Percentiles rank a stretch among this genome's conserved stretches.
These are phyloP conservation scores for Candida hungchunana DNA, from an alignment of 805 yeast genomes.

Conservation along the genomic window DNA sequence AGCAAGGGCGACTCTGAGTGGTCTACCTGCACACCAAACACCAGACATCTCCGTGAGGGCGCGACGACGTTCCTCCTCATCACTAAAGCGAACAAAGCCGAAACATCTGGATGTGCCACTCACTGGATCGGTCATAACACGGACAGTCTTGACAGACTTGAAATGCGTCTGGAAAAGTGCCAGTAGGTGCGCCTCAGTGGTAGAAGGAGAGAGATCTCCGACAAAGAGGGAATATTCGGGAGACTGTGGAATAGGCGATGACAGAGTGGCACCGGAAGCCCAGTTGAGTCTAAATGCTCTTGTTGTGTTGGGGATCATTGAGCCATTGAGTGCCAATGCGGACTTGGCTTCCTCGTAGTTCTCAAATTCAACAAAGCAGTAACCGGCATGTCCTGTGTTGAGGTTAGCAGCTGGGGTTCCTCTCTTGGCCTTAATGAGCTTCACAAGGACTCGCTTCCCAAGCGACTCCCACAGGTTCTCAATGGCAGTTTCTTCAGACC, in stretches of 20 bases:
- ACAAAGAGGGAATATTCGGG: constrained; percentile 78
- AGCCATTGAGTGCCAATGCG: constrained; percentile 64
- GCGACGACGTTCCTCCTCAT: constrained; percentile 60
- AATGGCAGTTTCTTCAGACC: constrained; percentile 63
- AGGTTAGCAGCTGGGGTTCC: constrained; percentile 32
- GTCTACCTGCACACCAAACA: constrained; percentile 74
- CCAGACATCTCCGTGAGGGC: constrained; percentile 77
- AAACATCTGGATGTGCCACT: constrained; percentile 74
- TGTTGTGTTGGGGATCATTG: constrained; percentile 55
- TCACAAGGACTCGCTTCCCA: constrained; percentile 56
- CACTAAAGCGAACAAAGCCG: constrained; percentile 75
- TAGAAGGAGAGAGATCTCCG: constrained; percentile 76
- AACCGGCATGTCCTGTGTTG: constrained; percentile 50
- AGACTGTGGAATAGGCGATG: constrained; percentile 64
- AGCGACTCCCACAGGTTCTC: constrained; percentile 56
- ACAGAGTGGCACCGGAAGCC: constrained; percentile 79
- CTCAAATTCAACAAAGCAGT: constrained; percentile 76
- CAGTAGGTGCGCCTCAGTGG: constrained; percentile 75
- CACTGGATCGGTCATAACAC: constrained; percentile 84
- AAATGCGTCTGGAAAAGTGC: constrained; percentile 67
- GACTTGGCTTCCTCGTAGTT: constrained; percentile 63
- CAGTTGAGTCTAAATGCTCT: constrained; percentile 72
- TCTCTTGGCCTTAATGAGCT: constrained; percentile 54
- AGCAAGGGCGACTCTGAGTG: constrained; percentile 72
- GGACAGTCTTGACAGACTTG: constrained; percentile 66